Evolutionary conservation across 495 filamentous ascomycete genomes (phyloP).

Genomic region (Aspergillus egyptiacus): DNA sequence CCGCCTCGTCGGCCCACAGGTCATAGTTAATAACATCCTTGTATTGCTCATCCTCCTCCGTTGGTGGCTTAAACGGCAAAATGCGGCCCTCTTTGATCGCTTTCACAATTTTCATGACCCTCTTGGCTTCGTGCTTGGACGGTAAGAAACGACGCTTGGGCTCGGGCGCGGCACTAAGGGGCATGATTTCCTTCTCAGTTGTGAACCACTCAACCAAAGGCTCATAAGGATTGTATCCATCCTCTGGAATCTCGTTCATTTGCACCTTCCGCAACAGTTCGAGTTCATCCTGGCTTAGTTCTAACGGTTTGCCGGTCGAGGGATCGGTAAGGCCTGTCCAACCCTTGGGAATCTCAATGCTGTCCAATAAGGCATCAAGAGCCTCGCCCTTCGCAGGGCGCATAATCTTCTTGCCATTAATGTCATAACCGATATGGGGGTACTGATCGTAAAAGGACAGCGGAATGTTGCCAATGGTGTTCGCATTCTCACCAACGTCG

Average conservation of each 20-base stretch:
- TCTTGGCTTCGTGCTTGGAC: slow-evolving; percentile 96
- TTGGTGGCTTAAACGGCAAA: slow-evolving; percentile 77
- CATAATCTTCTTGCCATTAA: slow-evolving; percentile 97
- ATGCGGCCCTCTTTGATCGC: slow-evolving; percentile 94
- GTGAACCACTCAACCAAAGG: slow-evolving; percentile 91
- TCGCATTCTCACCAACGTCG: slow-evolving; percentile 69
- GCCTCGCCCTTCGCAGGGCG: slow-evolving; percentile 92
- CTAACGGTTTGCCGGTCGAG: slow-evolving; percentile 82
- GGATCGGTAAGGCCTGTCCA: slow-evolving; percentile 96
- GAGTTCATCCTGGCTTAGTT: slow-evolving; percentile 81
- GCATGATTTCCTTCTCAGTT: slow-evolving; percentile 85
- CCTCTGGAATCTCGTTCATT: slow-evolving; percentile 80
- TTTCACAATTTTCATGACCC: slow-evolving; percentile 95
- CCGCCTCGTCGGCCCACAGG: slow-evolving; percentile 87
- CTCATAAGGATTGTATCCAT: slow-evolving; percentile 89
- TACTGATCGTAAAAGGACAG: slow-evolving; percentile 94
- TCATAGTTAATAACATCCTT: slow-evolving; percentile 74
- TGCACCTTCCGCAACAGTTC: slow-evolving; percentile 84
- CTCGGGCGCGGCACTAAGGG: slow-evolving; percentile 87
- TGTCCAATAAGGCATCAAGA: slow-evolving; percentile 87
- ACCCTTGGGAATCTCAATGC: slow-evolving; percentile 95
- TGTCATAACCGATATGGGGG: slow-evolving; percentile 97
- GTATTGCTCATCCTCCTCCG: slow-evolving; percentile 65
- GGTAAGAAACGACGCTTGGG: slow-evolving; percentile 93
- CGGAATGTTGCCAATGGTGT: slow-evolving; percentile 94